phyloP scores from a whole-genome alignment of 176 grass and related monocot genomes.

The Bonia amplexicaulis region DNA sequence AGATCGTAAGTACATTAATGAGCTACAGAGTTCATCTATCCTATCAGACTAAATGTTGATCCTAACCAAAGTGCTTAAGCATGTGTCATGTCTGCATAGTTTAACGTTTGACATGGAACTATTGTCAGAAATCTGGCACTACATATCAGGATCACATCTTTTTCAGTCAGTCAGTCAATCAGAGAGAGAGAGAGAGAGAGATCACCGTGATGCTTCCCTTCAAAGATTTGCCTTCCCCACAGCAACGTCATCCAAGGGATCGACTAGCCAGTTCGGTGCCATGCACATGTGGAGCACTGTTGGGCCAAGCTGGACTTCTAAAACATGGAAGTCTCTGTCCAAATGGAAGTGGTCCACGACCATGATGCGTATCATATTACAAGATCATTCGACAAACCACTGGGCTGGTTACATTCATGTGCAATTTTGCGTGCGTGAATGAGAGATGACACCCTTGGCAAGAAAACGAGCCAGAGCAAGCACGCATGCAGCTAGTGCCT shows the following conservation, averaged over 20 bases:
- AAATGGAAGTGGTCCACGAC: neutral
- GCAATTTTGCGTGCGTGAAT: neutral
- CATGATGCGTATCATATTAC: conserved; percentile 5
- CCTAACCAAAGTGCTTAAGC: neutral
- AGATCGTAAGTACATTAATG: neutral
- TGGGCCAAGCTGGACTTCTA: conserved; percentile 32
- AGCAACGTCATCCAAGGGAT: conserved; percentile 23
- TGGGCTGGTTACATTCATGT: neutral
- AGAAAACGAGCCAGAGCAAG: neutral
- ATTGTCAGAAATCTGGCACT: neutral
- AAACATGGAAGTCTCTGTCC: neutral
- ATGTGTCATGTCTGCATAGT: neutral
- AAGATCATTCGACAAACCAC: neutral
- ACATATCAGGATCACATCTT: conserved; percentile 1
- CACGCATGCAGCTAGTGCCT: conserved; percentile 21
- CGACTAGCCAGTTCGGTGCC: neutral
- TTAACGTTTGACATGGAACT: neutral
- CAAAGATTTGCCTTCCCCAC: conserved; percentile 28
- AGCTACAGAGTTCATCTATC: neutral
- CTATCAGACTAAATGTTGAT: neutral
- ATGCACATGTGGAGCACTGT: conserved; percentile 41
- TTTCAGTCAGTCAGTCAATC: neutral
- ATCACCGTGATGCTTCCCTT: neutral
- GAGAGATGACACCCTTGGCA: neutral
- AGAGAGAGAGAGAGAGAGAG: neutral